phyloP scores from a whole-genome alignment of 257 asterid genomes.

The Solanum raphanifolium region DNA sequence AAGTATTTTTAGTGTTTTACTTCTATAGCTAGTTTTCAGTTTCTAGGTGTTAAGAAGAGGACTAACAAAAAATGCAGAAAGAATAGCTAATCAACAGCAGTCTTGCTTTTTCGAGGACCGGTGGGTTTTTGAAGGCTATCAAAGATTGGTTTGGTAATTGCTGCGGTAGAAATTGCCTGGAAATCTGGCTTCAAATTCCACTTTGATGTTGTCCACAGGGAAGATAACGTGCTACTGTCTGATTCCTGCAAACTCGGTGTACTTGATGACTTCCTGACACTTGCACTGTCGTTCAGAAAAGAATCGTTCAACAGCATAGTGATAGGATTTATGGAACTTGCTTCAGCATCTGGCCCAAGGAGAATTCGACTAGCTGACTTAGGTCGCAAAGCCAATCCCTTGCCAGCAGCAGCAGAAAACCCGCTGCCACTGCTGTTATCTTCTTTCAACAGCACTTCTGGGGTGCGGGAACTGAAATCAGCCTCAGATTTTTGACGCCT shows the following conservation, averaged over 20 bases:
- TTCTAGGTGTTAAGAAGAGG: neutral
- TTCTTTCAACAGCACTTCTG: constrained; percentile 61
- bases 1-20: neutral
- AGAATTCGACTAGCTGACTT: constrained; percentile 41
- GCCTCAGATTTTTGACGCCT: constrained; percentile 56
- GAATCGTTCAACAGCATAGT: constrained; percentile 41
- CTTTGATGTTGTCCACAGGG: constrained; percentile 59
- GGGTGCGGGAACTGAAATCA: constrained; percentile 37
- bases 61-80: neutral
- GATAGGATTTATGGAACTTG: constrained; percentile 25
- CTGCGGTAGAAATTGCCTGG: constrained; percentile 55
- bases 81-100: constrained; percentile 60
- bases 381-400: constrained; percentile 71
- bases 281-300: constrained; percentile 24
- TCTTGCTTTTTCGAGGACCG: constrained; percentile 42
- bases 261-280: constrained; percentile 66
- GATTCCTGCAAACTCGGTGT: constrained; percentile 65
- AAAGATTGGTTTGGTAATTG: constrained; percentile 63
- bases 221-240: constrained; percentile 40
- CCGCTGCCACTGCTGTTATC: constrained; percentile 33
- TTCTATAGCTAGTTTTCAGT: neutral
- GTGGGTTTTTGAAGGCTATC: constrained; percentile 64
- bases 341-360: constrained; percentile 37
- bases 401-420: constrained; percentile 45
- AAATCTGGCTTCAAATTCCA: constrained; percentile 79